Base-by-base conservation (phyloP, 768 basidiomycete species). In the Obba rivulosa region DNA sequence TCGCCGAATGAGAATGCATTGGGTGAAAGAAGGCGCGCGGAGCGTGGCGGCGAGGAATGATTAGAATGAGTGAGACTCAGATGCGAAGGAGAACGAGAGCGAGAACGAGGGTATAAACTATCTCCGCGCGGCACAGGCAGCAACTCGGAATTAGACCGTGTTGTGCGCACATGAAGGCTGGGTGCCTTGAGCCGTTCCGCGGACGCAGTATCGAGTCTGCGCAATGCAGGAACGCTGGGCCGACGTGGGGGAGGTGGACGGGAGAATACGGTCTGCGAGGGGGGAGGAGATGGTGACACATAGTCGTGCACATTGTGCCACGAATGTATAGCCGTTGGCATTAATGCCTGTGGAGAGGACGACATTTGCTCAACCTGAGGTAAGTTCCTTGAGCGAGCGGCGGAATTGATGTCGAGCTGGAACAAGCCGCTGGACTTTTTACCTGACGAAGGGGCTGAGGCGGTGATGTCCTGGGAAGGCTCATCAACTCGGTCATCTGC, bases 171-270 rank as follows among this genome's bases (percentile, higher is more conserved):
- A 21, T 77, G 80, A 13, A 87, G 75, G 59, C 77, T 81, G 42
- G 83, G 79, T 3, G 66, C 53, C 58, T 69, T 69, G 45, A 76
- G 71, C 28, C 69, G 71, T 60, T 80, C 80, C 17, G 73, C 70
- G 3, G 76, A 80, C 53, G 71, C 75, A 18, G 86, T 87, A 56
- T 82, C 76, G 22, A 86, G 62, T n/a, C 69, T 69, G 18, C 81
- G 73, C 24, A 87, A 72, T 48, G 78, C 78, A 3, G 85, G 81
- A 2, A 71, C 77, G 50, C 83, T 86, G 11, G 84, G 82, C 39
- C 80, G 74, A 20, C 78, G 69, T 25, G 73, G 73, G 3, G 76
- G 78, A 11, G 77, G 73, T 7, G 75, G 72, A 2, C 76, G 62
- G 23, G 59, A 63, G 69, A 85, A 84, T 8, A 67, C 63, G 36